Conservation (phyloP, 1,284 basidiomycete species). For the Wallemia ichthyophaga region DNA sequence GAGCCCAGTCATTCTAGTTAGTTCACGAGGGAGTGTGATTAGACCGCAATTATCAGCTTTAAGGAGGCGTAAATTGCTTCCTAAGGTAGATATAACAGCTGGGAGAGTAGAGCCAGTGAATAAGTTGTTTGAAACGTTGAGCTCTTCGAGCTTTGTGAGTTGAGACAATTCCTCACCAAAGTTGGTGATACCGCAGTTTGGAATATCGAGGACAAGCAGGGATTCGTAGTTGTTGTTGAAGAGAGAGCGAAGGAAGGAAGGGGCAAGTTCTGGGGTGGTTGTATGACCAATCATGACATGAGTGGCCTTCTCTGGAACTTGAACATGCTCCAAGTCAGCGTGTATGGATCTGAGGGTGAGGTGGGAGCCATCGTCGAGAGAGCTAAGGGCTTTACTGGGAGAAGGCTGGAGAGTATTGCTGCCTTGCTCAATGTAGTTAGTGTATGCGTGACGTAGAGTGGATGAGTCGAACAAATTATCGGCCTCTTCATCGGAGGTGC, state of each 20-base stretch:
- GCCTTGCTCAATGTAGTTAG: not conserved
- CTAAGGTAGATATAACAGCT: constrained; percentile 41
- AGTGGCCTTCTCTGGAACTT: not conserved
- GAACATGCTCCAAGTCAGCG: not conserved
- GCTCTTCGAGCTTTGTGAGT: constrained; percentile 59
- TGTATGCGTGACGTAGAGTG: not conserved
- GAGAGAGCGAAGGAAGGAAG: not conserved
- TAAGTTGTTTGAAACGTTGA: constrained; percentile 70
- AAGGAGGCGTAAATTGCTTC: constrained; percentile 42
- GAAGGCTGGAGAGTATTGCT: not conserved
- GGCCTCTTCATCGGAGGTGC: not conserved
- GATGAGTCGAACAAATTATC: not conserved
- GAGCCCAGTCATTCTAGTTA: constrained; percentile 19
- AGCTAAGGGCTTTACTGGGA: not conserved
- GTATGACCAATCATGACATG: not conserved
- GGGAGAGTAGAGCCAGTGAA: constrained; percentile 36
- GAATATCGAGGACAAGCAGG: constrained; percentile 65
- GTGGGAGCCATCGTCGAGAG: not conserved
- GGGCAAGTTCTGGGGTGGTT: not conserved
- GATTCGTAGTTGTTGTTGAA: constrained; percentile 15
- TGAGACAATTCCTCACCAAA: constrained; percentile 46
- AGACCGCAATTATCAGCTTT: constrained; percentile 68
- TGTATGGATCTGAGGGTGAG: not conserved
- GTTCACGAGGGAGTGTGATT: constrained; percentile 32
- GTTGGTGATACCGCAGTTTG: constrained; percentile 47